Evolutionary conservation across 345 rosid genomes (phyloP).

Genomic region (Boechera retrofracta): DNA sequence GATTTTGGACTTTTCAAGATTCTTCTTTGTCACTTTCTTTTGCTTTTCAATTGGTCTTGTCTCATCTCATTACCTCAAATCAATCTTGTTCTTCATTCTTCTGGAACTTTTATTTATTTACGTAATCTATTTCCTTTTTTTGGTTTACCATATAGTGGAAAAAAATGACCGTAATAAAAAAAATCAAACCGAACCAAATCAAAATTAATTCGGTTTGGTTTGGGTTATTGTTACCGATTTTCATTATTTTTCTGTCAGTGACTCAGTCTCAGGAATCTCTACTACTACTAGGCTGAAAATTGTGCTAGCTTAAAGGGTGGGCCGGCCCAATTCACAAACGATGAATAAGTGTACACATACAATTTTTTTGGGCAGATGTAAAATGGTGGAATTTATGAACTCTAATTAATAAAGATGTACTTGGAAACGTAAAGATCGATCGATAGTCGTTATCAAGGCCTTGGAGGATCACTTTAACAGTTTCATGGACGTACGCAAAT

Average conservation of each 20-base stretch:
- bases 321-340: constrained; percentile 13
- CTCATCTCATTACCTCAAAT: constrained; percentile 16
- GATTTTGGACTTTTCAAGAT: constrained; percentile 27
- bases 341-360: not conserved
- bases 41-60: constrained; percentile 23
- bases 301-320: not conserved
- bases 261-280: not conserved
- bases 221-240: too few species aligned
- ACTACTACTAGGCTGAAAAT: not conserved
- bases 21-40: constrained; percentile 11
- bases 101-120: not conserved
- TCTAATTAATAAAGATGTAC: not conserved
- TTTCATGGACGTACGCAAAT: constrained; percentile 32
- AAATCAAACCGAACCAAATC: not conserved
- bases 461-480: constrained; percentile 22
- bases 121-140: not conserved
- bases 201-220: not conserved
- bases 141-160: not conserved
- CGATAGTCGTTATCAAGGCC: constrained; percentile 24
- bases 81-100: constrained; percentile 1
- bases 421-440: constrained; percentile 16
- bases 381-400: not conserved
- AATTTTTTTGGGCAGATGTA: not conserved
- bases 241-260: too few species aligned
- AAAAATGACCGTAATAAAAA: not conserved